Conservation (phyloP, 345 rosid species). For the Eucalyptus marginata region DNA sequence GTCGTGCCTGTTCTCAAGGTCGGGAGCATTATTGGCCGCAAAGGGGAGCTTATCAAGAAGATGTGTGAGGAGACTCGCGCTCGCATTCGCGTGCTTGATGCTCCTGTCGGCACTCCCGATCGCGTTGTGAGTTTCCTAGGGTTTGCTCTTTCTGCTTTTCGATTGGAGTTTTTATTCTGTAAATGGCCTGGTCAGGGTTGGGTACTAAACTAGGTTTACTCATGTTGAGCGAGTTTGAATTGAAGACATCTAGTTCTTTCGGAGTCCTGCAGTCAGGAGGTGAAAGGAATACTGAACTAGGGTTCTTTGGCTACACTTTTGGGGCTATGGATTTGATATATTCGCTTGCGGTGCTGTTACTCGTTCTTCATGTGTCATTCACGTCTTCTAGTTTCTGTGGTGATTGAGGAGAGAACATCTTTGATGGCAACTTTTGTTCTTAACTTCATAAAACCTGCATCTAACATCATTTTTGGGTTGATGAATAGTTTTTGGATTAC, state of each 20-base stretch:
- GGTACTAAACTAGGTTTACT: neutral
- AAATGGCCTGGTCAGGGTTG: neutral
- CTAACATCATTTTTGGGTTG: neutral
- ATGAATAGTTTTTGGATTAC: neutral
- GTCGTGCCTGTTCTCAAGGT: slow-evolving; percentile 68
- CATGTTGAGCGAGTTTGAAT: neutral
- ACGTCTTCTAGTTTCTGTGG: neutral
- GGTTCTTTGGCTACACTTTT: neutral
- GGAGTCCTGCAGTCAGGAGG: neutral
- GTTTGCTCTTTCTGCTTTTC: neutral
- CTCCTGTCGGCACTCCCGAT: slow-evolving; percentile 46
- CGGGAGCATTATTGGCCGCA: slow-evolving; percentile 81
- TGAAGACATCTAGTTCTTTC: neutral
- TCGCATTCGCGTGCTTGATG: slow-evolving; percentile 75
- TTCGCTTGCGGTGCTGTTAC: neutral
- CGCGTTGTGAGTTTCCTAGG: slow-evolving; percentile 39
- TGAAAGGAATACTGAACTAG: neutral
- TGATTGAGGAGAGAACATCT: neutral
- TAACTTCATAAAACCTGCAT: neutral
- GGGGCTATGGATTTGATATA: neutral
- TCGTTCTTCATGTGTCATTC: neutral
- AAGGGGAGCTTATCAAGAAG: slow-evolving; percentile 82
- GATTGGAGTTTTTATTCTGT: neutral
- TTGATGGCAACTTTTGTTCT: neutral
- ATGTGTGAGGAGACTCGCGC: slow-evolving; percentile 87